These are phyloP conservation scores for Phytophthora palmivora DNA, from an alignment of 352 stramenopile genomes.

Conservation along the genomic window DNA sequence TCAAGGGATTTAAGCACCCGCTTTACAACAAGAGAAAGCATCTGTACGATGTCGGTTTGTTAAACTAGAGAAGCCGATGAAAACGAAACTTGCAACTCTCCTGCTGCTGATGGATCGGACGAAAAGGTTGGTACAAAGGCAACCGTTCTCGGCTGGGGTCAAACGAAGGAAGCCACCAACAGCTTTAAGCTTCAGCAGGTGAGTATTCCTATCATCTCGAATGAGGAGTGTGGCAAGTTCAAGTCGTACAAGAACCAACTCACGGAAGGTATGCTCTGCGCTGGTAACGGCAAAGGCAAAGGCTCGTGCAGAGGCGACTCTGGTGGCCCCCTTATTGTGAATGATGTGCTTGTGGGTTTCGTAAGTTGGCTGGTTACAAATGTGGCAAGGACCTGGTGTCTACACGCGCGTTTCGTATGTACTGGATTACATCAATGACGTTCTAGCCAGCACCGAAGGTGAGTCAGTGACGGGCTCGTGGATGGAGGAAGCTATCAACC, in stretches of 20 bases:
- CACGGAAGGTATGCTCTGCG: slow-evolving; percentile 68
- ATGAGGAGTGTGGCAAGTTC: slow-evolving; percentile 51
- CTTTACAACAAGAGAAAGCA: slow-evolving; percentile 40
- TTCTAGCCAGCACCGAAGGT: slow-evolving; percentile 32
- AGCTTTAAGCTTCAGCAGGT: slow-evolving; percentile 58
- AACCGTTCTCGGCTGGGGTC: slow-evolving; percentile 62
- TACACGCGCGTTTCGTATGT: slow-evolving; percentile 63
- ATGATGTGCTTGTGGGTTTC: slow-evolving; percentile 57
- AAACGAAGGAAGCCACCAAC: slow-evolving; percentile 44
- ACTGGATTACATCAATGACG: slow-evolving; percentile 58
- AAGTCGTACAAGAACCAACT: slow-evolving; percentile 54
- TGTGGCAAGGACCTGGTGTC: slow-evolving; percentile 60
- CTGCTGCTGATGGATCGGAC: slow-evolving; percentile 51
- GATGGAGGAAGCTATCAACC: slow-evolving; percentile 1
- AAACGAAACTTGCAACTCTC: slow-evolving; percentile 42
- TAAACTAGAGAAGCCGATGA: slow-evolving; percentile 59
- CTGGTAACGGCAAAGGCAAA: slow-evolving; percentile 53
- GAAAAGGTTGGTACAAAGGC: slow-evolving; percentile 53
- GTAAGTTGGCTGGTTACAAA: slow-evolving; percentile 58
- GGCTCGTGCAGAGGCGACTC: slow-evolving; percentile 70
- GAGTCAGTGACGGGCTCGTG: slow-evolving; percentile 3
- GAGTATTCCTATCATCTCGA: slow-evolving; percentile 60
- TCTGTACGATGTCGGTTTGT: slow-evolving; percentile 52
- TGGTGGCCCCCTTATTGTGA: slow-evolving; percentile 58
- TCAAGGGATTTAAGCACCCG: slow-evolving; percentile 30